Evolutionary conservation across 192 early-diverging fungal genomes (phyloP).

Genomic region (Backusella westeae): DNA sequence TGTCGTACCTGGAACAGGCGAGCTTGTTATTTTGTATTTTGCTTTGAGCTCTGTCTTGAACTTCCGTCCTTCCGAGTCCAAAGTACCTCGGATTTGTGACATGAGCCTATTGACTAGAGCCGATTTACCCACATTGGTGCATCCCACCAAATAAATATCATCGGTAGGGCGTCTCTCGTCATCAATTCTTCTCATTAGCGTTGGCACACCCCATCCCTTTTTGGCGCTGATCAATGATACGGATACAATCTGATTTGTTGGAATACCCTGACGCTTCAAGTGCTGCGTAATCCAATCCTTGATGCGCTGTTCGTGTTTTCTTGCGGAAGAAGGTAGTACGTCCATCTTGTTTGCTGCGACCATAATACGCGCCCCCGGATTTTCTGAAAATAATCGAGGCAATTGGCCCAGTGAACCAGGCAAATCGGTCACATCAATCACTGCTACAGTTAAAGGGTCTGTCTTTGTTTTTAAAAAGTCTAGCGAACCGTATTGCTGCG

Average conservation of each 20-base stretch:
- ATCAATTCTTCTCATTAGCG: constrained; percentile 45
- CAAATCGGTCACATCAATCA: constrained; percentile 69
- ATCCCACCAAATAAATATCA: constrained; percentile 71
- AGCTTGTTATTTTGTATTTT: constrained; percentile 55
- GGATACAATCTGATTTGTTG: constrained; percentile 29
- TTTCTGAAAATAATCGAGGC: constrained; percentile 39
- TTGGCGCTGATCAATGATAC: constrained; percentile 60
- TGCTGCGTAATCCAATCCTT: constrained; percentile 50
- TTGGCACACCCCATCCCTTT: constrained; percentile 54
- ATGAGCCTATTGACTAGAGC: constrained; percentile 68
- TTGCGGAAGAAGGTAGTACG: constrained; percentile 54
- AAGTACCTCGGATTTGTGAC: constrained; percentile 44
- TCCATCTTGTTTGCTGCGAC: constrained; percentile 75
- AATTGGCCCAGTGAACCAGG: constrained; percentile 57
- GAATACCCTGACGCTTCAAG: constrained; percentile 35
- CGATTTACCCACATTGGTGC: constrained; percentile 78
- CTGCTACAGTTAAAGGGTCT: constrained; percentile 51
- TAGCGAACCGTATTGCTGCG: constrained; percentile 48
- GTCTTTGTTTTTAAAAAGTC: constrained; percentile 53
- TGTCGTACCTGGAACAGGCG: constrained; percentile 73
- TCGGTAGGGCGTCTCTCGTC: constrained; percentile 37
- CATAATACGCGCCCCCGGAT: constrained; percentile 42
- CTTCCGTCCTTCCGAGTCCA: constrained; percentile 4
- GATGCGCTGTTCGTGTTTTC: constrained; percentile 47
- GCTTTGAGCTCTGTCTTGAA: constrained; percentile 9